phyloP scores from a whole-genome alignment of 371 early-diverging fungal genomes.

The Neoconidiobolus thromboides region DNA sequence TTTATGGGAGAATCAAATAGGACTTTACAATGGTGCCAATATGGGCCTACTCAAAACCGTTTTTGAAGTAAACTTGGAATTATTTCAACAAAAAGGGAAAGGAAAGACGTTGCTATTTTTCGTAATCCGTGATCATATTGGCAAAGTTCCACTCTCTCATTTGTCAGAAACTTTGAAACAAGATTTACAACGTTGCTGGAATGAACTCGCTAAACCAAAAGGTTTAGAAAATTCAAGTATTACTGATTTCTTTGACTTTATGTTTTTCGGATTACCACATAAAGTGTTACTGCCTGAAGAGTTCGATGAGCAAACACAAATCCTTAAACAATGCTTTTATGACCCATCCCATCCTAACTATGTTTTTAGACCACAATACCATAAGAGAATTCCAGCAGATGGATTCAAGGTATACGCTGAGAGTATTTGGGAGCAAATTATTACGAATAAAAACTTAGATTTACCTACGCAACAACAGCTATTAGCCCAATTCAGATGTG shows the following conservation, averaged over 20 bases:
- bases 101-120: conserved; percentile 82
- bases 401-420: conserved; percentile 81
- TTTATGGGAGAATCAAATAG: conserved; percentile 95
- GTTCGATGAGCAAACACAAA: conserved; percentile 52
- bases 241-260: conserved; percentile 81
- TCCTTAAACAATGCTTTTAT: conserved; percentile 55
- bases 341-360: conserved; percentile 43
- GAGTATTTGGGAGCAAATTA: conserved; percentile 85
- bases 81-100: conserved; percentile 65
- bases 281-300: conserved; percentile 65
- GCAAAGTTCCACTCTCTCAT: conserved; percentile 64
- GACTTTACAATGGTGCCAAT: conserved; percentile 95
- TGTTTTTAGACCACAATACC: conserved; percentile 71
- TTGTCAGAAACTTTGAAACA: conserved; percentile 54
- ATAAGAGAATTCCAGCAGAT: conserved; percentile 86
- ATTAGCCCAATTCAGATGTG: conserved; percentile 94
- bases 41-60: conserved; percentile 97
- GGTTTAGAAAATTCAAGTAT: conserved; percentile 60
- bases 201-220: conserved; percentile 63
- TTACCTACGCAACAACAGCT: conserved; percentile 94
- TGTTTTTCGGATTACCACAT: conserved; percentile 83
- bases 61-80: conserved; percentile 90
- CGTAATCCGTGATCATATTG: conserved; percentile 90
- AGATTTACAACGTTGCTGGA: conserved; percentile 86
- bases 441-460: conserved; percentile 87